phyloP scores from a whole-genome alignment of 805 yeast genomes.

The Metschnikowia sp. region DNA sequence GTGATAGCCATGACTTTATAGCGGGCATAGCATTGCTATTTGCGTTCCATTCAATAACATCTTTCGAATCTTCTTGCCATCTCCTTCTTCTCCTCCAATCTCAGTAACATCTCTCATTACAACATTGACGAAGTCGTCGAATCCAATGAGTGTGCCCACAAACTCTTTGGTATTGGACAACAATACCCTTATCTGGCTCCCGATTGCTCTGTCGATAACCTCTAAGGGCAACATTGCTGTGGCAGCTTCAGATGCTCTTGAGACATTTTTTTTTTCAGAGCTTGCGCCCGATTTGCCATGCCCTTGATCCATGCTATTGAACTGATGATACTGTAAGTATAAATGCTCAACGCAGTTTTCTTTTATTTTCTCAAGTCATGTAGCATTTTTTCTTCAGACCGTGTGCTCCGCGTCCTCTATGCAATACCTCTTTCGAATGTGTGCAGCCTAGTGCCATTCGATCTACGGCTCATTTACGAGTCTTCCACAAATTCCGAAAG shows the following conservation, averaged over 20 bases:
- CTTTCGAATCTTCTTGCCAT: slow-evolving; percentile 46
- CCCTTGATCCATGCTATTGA: no score
- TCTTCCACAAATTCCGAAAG: no score
- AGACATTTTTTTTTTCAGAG: neutral
- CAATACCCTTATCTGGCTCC: slow-evolving; percentile 72
- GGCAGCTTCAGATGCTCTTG: neutral
- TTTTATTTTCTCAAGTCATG: no score
- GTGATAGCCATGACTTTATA: neutral
- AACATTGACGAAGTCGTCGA: slow-evolving; percentile 92
- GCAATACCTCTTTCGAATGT: no score
- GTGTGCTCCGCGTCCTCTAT: no score
- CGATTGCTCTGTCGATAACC: slow-evolving; percentile 82
- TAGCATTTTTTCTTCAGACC: no score
- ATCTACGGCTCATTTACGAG: no score
- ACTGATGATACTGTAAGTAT: no score
- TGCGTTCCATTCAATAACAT: slow-evolving; percentile 72
- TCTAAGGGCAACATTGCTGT: slow-evolving; percentile 63
- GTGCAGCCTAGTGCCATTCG: no score
- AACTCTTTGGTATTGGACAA: slow-evolving; percentile 67
- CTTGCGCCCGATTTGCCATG: neutral
- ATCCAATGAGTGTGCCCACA: slow-evolving; percentile 84
- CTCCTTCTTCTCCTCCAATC: slow-evolving; percentile 40
- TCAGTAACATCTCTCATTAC: slow-evolving; percentile 82
- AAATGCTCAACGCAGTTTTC: no score
- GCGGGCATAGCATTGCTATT: slow-evolving; percentile 55